Conservation (phyloP, 2,329 filamentous ascomycete species). For the Clonostachys rhizophaga region DNA sequence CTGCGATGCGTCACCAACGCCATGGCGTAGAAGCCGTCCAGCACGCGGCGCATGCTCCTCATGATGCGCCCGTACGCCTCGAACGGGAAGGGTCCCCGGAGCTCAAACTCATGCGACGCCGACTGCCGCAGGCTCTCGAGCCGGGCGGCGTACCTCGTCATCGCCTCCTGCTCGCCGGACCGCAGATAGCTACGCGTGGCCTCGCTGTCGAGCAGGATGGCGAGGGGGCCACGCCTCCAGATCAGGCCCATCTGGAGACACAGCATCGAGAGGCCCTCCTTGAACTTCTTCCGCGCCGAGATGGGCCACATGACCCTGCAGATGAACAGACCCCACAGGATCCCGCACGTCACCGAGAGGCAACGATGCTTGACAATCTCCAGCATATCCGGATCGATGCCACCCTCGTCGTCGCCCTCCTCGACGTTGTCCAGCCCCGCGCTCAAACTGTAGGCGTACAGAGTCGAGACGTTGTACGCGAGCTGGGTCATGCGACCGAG, state of each 20-base stretch:
- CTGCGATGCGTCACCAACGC: constrained; percentile 86
- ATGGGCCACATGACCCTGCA: constrained; percentile 93
- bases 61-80: constrained; percentile 70
- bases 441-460: constrained; percentile 90
- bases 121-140: constrained; percentile 69
- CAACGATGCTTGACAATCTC: constrained; percentile 88
- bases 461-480: constrained; percentile 93
- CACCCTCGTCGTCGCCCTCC: constrained; percentile 85
- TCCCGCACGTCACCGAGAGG: constrained; percentile 78
- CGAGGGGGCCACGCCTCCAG: constrained; percentile 90
- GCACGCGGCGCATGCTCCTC: constrained; percentile 73
- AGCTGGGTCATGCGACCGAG: constrained; percentile 92
- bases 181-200: constrained; percentile 69
- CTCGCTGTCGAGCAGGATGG: constrained; percentile 61
- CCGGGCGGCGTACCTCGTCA: constrained; percentile 74
- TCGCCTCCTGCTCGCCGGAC: constrained; percentile 76
- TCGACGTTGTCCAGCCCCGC: constrained; percentile 73
- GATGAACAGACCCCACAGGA: constrained; percentile 90
- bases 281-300: constrained; percentile 80
- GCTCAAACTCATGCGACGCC: constrained; percentile 81
- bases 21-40: constrained; percentile 96
- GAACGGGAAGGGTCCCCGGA: constrained; percentile 81
- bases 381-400: constrained; percentile 75
- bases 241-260: constrained; percentile 94
- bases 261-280: constrained; percentile 82